Base-by-base conservation (phyloP, 352 stramenopile species). In the Pythium monospermum region DNA sequence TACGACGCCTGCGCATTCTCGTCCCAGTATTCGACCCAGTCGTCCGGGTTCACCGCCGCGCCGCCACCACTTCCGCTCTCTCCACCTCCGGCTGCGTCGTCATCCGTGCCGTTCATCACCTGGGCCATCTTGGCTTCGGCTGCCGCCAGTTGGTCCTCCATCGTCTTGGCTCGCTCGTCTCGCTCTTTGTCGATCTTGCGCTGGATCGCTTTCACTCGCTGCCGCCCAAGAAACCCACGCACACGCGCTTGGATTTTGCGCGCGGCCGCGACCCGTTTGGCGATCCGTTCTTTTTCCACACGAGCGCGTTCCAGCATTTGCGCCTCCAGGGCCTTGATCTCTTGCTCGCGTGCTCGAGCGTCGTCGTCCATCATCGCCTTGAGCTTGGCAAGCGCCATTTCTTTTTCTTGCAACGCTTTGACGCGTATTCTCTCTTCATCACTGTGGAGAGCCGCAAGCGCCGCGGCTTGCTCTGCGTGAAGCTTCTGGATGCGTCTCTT, bases 11-110 rank as follows among this genome's bases (percentile, higher is more conserved):
- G 82, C 2, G 82, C 82, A 40, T 83, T 94, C 31, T 96, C 85
- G 58, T 96, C 85, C 85, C 83, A 94, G 59, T 94, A 94, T 53
- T 96, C 82, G 53, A 93, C 79, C 85, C 85, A 96, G 38, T 94
- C 79, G 6, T 87, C 78, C 6, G 66, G 48, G 21, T 53, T 73
- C 4, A 42, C 35, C 11, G 56, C 33, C 1, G 42, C 49, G 0
- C 51, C n/a, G n/a, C n/a, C n/a, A n/a, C n/a, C n/a, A 13, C 30
- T 40, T 3, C 26, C 49, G n/a, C 2, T 43, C 11, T 61, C 59
- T 23, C 23, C 52, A 22, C 42, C 54, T 6, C 26, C 36, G 2
- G 38, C 48, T 10, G 6, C 49, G 13, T 59, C 49, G 10, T n/a
- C 30, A n/a, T 73, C 46, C 4, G 21, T 48, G 10, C 36, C 35